Base-by-base conservation (phyloP, 176 grass and related monocot genomes). In the Phoenix dactylifera region DNA sequence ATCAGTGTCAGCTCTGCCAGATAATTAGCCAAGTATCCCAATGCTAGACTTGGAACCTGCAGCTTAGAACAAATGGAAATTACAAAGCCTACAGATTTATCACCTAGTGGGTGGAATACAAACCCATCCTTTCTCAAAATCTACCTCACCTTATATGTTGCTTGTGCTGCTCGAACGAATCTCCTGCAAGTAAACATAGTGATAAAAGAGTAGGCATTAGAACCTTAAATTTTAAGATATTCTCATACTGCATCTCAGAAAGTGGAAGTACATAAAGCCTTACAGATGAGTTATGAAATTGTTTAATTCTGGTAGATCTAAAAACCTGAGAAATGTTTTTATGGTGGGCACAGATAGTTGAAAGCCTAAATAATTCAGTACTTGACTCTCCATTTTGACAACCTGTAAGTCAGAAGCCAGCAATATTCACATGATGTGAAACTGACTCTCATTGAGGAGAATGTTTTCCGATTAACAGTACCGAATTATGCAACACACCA, bases 241-340 rank as follows among this genome's bases (percentile, higher is more conserved):
- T 44, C 35, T 44, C 2, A 14, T 44, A 12, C 2, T 44, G 10
- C 2, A 1, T 14, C 6, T 44, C 35, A 44, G 9, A 44, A 30
- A 14, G 9, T 44, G 35, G 35, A 12, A 44, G 12, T 44, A 12
- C 35, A 44, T 39, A 44, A 44, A 14, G 7, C 9, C 35, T 44
- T 44, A 44, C 0, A 44, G 10, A 14, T 44, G 35, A 44, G 10
- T 44, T 44, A 12, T 44, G 35, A 44, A 44, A 44, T 44, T 12
- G 10, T 12, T 44, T 44, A 44, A 44, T 10, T 44, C 7, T 44
- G 35, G 7, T 44, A 44, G 35, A 18, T 75, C 15, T 58, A 72
- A 18, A 60, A 68, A 89, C 93, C 93, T 92, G 55, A 92, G 70
- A 86, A 98, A 98, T 64, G 73, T 80, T 72, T 85, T 88, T 76